Conservation (phyloP, 768 basidiomycete genomes). For the Podaxis sp. region DNA sequence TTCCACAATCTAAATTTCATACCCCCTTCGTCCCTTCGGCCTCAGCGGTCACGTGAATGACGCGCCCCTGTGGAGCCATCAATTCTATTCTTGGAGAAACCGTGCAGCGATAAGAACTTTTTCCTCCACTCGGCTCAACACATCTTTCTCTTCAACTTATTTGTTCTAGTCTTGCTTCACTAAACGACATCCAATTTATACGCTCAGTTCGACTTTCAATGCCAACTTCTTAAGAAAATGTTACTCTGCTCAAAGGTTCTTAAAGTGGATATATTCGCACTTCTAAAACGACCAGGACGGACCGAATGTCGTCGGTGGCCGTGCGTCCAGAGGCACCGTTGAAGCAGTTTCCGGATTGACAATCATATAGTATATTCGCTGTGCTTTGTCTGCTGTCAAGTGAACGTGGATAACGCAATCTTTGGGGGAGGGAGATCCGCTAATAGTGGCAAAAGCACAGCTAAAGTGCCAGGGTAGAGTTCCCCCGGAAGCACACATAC, state of each 20-base stretch:
- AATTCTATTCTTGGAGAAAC: slow-evolving; percentile 3
- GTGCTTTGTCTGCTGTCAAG: not conserved
- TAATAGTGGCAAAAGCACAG: not conserved
- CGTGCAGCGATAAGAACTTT: not conserved
- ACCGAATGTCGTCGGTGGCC: slow-evolving; percentile 27
- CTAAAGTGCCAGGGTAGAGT: not conserved
- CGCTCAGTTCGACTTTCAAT: not conserved
- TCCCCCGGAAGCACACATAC: slow-evolving; percentile 1
- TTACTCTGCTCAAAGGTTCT: too few relatives aligned
- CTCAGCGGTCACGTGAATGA: slow-evolving; percentile 8
- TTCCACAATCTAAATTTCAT: not conserved
- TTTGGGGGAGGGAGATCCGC: not conserved
- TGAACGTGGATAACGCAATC: not conserved
- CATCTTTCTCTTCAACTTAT: slow-evolving; percentile 17
- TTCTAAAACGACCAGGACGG: too few relatives aligned
- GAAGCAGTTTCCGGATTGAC: slow-evolving; percentile 24
- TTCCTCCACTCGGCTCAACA: not conserved
- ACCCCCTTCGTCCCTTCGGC: not conserved
- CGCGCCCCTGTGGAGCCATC: not conserved
- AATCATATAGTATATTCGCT: slow-evolving; percentile 33
- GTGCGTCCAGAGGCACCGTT: slow-evolving; percentile 18
- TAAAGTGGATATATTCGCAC: too few relatives aligned
- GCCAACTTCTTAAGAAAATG: too few relatives aligned
- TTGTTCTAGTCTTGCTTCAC: slow-evolving; percentile 12
- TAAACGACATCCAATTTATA: slow-evolving; percentile 9